Base-by-base conservation (phyloP, 768 basidiomycete species). In the Lactarius hengduanensis region DNA sequence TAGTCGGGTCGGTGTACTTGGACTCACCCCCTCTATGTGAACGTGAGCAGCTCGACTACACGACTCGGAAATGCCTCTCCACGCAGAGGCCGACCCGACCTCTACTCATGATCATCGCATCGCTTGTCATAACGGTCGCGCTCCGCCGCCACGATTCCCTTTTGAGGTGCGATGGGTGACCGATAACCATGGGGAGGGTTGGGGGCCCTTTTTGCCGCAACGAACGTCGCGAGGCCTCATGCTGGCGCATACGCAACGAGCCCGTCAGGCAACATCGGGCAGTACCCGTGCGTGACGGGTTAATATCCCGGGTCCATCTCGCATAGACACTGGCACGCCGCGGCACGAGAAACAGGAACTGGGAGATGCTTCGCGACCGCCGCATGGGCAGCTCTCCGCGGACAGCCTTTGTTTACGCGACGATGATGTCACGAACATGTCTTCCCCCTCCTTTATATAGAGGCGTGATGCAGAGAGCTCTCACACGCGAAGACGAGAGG, bases 1-100 rank as follows among this genome's bases (percentile, higher is more conserved):
- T 32, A 26, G 41, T 13, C 32, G 38, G 30, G 26, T 67, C 1
- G 26, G 41, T 26, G 18, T 28, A 6, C 40, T 63, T 2, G 53
- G 54, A 16, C 62, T 67, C 6, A 22, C 66, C 66, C 53, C 57
- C 58, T 2, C 57, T 59, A 22, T 63, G 66, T 53, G 66, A 63
- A 13, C 62, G 53, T 20, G 66, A 62, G 13, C 22, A 58, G 15
- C 53, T 67, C 57, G 50, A 59, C 58, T 55, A 58, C 58, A 43
- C 53, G 60, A 30, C 30, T 30, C 30, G 30, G 30, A 53, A 15
- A 15, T 56, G 62, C 43, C 41, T 40, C 9, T 45, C 62, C 3
- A 38, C 11, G 9, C 62, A 59, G 41, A 59, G 26, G 26, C 50
- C 50, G 50, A 56, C 11, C 62, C 57, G 13, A 26, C 53, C 43